phyloP scores from a whole-genome alignment of 495 filamentous ascomycete genomes.

The Gamarada debralockiae region DNA sequence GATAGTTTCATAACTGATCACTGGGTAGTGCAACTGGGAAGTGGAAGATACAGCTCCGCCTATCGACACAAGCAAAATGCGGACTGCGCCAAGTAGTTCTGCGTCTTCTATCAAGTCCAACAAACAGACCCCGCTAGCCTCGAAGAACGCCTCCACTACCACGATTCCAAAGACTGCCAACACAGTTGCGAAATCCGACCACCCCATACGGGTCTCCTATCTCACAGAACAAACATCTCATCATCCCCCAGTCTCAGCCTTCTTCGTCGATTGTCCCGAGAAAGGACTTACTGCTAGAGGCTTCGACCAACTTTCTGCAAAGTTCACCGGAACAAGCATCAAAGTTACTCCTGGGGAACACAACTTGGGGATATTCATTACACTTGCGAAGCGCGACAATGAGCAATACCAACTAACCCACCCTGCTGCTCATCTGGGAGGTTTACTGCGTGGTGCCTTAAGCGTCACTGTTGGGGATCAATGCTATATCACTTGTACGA shows the following conservation, averaged over 20 bases:
- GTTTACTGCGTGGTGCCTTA: slow-evolving; percentile 76
- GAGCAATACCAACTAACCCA: slow-evolving; percentile 95
- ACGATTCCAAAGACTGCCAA: slow-evolving; percentile 2
- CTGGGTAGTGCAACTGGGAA: slow-evolving; percentile 82
- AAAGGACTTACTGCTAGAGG: slow-evolving; percentile 86
- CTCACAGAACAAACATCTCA: slow-evolving; percentile 98
- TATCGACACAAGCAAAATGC: slow-evolving; percentile 35
- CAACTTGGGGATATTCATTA: slow-evolving; percentile 95
- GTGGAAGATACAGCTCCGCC: slow-evolving; percentile 62
- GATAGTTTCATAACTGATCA: slow-evolving; percentile 1
- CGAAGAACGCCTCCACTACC: slow-evolving; percentile 5
- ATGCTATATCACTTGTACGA: slow-evolving; percentile 80
- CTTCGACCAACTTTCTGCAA: slow-evolving; percentile 93
- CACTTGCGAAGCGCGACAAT: slow-evolving; percentile 69
- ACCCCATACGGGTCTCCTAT: slow-evolving; percentile 75
- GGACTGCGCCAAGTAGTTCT: slow-evolving; percentile 33
- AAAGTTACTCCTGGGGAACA: slow-evolving; percentile 87
- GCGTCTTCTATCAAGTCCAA: slow-evolving; percentile 46
- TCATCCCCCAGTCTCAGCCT: slow-evolving; percentile 95
- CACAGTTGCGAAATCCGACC: slow-evolving; percentile 40
- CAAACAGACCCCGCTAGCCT: slow-evolving; percentile 25
- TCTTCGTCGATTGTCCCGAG: slow-evolving; percentile 88
- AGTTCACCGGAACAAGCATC: slow-evolving; percentile 94
- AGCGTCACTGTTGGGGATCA: slow-evolving; percentile 84
- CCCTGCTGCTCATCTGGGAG: slow-evolving; percentile 88